Percentiles rank a stretch among this genome's conserved stretches.
Evolutionary conservation across 2,329 filamentous ascomycete genomes (phyloP).

Genomic region (Hymenoscyphus infarciens): DNA sequence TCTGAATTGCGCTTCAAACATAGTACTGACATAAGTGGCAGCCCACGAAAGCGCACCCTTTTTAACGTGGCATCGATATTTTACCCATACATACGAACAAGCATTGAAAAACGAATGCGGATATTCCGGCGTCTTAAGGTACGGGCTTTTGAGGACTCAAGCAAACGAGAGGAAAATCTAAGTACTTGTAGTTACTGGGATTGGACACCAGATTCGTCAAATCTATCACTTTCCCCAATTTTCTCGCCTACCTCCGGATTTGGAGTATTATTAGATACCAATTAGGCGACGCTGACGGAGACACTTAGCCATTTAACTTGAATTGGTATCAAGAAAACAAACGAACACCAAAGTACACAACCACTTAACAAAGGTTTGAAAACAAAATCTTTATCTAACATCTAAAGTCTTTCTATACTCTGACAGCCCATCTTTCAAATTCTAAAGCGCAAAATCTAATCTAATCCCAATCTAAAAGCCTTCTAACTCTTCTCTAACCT

Average conservation of each 20-base stretch:
- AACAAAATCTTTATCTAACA: background rate
- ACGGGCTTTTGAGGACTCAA: background rate
- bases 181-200: background rate
- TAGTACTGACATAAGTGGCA: background rate
- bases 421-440: background rate
- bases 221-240: background rate
- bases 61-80: background rate
- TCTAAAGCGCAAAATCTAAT: background rate
- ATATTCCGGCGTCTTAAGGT: background rate
- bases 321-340: no score
- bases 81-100: background rate
- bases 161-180: background rate
- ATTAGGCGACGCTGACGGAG: no score
- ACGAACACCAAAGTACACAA: background rate
- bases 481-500: conserved; percentile 26
- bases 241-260: background rate
- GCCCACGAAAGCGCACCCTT: background rate
- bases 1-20: background rate
- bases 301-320: no score
- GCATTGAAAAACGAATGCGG: background rate
- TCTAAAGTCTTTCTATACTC: background rate
- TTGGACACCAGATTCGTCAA: background rate
- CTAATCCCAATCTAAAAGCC: conserved; percentile 15
- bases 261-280: background rate
- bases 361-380: background rate